A percentile compares a stretch with the other conserved stretches of the same genome.
Evolutionary conservation across 2,329 filamentous ascomycete species (phyloP).

Genomic region (Mariannaea sp.): DNA sequence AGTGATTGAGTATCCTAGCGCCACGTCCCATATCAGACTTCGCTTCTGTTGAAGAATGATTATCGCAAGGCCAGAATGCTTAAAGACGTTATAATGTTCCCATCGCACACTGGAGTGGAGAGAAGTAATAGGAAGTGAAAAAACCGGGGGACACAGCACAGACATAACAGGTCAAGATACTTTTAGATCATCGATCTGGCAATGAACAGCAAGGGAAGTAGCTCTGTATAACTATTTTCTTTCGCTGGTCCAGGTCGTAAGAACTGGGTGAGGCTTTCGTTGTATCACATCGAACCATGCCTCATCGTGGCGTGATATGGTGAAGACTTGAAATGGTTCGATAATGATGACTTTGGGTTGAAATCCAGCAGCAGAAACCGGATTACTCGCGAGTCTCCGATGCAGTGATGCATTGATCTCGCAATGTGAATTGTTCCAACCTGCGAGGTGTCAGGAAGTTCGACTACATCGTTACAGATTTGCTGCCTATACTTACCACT

Average conservation of each 20-base stretch:
- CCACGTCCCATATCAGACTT: not conserved
- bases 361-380: not conserved
- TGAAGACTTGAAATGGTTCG: not conserved
- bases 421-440: too few relatives aligned
- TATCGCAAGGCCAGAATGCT: too few relatives aligned
- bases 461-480: too few relatives aligned
- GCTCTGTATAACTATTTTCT: not conserved
- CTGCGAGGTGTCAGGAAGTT: too few relatives aligned
- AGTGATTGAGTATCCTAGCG: not conserved
- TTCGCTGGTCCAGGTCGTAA: not conserved
- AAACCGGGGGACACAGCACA: not conserved
- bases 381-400: not conserved
- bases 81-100: too few relatives aligned
- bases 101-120: too few relatives aligned
- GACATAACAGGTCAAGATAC: not conserved
- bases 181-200: not conserved
- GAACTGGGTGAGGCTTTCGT: not conserved
- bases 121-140: not conserved
- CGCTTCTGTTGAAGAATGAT: too few relatives aligned
- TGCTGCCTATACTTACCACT: too few relatives aligned
- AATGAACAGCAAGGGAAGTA: not conserved
- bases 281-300: not conserved
- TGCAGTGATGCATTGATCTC: not conserved
- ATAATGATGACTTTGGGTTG: not conserved
- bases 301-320: slow-evolving; percentile 1